phyloP scores from a whole-genome alignment of 371 early-diverging fungal species.

The Saksenaea oblongispora region DNA sequence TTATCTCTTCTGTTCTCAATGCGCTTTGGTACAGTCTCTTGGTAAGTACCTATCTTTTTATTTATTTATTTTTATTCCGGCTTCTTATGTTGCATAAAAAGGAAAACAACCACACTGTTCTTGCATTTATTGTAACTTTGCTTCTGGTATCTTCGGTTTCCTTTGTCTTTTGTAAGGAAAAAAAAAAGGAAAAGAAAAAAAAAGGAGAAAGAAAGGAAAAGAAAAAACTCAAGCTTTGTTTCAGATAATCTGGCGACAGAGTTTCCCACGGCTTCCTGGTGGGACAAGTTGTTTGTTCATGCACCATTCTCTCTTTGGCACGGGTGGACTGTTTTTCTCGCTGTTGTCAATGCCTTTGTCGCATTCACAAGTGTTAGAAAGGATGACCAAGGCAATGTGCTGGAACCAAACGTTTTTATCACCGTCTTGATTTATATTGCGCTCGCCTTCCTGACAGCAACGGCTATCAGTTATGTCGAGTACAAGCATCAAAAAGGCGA shows the following conservation, averaged over 20 bases:
- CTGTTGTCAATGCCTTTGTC: constrained; percentile 63
- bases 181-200: neutral
- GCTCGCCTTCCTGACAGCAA: constrained; percentile 56
- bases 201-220: neutral
- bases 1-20: constrained; percentile 58
- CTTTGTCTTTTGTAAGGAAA: constrained; percentile 49
- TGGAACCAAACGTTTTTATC: constrained; percentile 48
- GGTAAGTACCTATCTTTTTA: constrained; percentile 35
- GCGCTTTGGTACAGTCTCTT: constrained; percentile 63
- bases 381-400: constrained; percentile 4
- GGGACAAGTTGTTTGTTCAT: constrained; percentile 64
- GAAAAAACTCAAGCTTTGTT: constrained; percentile 4
- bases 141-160: constrained; percentile 50
- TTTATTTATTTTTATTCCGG: neutral
- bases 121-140: constrained; percentile 50
- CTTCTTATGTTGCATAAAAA: neutral
- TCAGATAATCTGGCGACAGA: constrained; percentile 53
- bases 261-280: constrained; percentile 43
- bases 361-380: constrained; percentile 49
- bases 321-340: constrained; percentile 67
- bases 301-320: constrained; percentile 77
- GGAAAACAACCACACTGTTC: constrained; percentile 36
- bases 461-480: constrained; percentile 70
- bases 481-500: constrained; percentile 66
- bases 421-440: constrained; percentile 55